Conservation (phyloP, 805 yeast species). For the Candida namnaoensis region DNA sequence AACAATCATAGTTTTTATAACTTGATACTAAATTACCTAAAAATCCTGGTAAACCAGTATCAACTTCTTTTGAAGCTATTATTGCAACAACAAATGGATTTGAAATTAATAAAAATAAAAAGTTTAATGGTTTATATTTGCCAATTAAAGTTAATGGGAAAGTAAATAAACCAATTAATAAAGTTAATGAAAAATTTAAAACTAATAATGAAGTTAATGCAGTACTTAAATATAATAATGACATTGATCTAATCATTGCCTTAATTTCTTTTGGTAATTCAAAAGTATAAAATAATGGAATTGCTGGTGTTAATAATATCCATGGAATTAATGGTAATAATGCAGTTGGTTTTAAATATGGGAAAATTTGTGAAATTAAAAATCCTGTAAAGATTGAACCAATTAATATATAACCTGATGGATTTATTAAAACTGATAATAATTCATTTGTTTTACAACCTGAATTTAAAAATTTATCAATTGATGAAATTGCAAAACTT, state of each 20-base stretch:
- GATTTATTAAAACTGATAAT: slow-evolving; percentile 11
- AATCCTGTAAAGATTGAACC: slow-evolving; percentile 22
- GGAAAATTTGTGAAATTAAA: slow-evolving; percentile 11
- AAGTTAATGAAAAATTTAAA: slow-evolving; percentile 77
- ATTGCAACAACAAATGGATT: slow-evolving; percentile 41
- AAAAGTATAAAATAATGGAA: slow-evolving; percentile 10
- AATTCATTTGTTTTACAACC: slow-evolving; percentile 13
- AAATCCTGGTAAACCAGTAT: slow-evolving; percentile 18
- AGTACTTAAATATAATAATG: slow-evolving; percentile 58
- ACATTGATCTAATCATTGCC: slow-evolving; percentile 27
- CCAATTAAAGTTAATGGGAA: slow-evolving; percentile 63
- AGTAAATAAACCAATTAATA: slow-evolving; percentile 58
- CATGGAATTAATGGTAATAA: slow-evolving; percentile 7
- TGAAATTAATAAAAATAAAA: slow-evolving; percentile 29
- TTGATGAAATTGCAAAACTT: slow-evolving; percentile 60
- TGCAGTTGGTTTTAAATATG: slow-evolving; percentile 7
- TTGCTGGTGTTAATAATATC: slow-evolving; percentile 11
- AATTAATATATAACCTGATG: slow-evolving; percentile 22
- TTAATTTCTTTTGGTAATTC: slow-evolving; percentile 6
- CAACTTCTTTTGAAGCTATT: slow-evolving; percentile 21
- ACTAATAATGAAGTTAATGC: slow-evolving; percentile 67
- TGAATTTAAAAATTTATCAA: slow-evolving; percentile 41
- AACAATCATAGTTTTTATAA: slow-evolving; percentile 63
- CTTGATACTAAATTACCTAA: slow-evolving; percentile 48
- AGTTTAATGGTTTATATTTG: slow-evolving; percentile 15